phyloP scores from a whole-genome alignment of 345 rosid genomes.

The Eucalyptus cladocalyx region DNA sequence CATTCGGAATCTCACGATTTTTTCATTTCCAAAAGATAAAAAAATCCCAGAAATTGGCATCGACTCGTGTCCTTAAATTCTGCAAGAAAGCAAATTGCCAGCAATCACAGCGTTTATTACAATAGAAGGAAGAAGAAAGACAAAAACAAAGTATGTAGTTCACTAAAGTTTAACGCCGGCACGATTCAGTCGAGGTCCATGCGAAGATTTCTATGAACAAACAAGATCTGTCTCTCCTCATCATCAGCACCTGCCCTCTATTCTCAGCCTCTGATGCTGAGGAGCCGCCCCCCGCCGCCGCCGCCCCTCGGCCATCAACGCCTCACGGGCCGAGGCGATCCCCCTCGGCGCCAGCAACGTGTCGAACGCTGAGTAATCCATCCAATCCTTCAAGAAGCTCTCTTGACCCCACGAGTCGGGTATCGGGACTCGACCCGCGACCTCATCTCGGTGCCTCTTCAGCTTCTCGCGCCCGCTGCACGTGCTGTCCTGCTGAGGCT shows the following conservation, averaged over 20 bases:
- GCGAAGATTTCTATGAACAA: not conserved
- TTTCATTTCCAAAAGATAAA: not conserved
- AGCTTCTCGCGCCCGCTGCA: slow-evolving; percentile 43
- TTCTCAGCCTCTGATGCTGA: slow-evolving; percentile 8
- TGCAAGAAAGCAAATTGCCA: not conserved
- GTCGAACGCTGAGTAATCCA: slow-evolving; percentile 47
- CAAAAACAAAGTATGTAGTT: not conserved
- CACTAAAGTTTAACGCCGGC: not conserved
- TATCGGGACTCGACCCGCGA: slow-evolving; percentile 37
- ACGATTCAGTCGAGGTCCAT: not conserved
- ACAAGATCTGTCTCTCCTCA: not conserved
- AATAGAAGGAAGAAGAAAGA: not conserved
- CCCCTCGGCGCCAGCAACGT: slow-evolving; percentile 25
- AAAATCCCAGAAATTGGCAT: not conserved
- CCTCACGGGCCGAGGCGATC: slow-evolving; percentile 56
- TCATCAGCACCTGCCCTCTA: slow-evolving; percentile 15
- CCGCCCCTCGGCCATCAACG: slow-evolving; percentile 30
- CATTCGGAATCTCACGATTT: not conserved
- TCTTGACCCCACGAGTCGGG: slow-evolving; percentile 72
- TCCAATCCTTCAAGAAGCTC: slow-evolving; percentile 49
- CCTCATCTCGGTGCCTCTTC: slow-evolving; percentile 48
- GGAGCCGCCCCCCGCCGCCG: not conserved
- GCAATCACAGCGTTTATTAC: not conserved
- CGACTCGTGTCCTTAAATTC: not conserved
- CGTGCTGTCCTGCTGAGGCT: not conserved